A percentile compares a stretch with the other conserved stretches of the same genome.
These are phyloP conservation scores for Ascosphaera pollenicola DNA, from an alignment of 2,329 filamentous ascomycete species.

Conservation along the genomic window DNA sequence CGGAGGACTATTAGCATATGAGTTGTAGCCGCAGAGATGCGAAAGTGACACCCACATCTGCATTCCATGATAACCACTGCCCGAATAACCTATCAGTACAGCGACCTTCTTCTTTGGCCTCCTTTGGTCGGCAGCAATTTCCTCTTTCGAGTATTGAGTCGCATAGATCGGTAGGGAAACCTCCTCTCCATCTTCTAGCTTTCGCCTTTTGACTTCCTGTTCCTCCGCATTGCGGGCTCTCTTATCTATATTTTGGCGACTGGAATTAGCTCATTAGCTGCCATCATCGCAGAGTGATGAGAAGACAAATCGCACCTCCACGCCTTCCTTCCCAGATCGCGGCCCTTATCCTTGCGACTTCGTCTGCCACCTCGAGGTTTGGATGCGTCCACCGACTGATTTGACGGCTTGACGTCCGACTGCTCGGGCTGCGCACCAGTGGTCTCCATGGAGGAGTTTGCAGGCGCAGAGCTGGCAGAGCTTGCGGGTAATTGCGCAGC, in stretches of 20 bases:
- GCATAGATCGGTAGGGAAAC: constrained; percentile 28
- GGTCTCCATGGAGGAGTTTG: no score
- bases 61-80: constrained; percentile 93
- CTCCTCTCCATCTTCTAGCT: constrained; percentile 24
- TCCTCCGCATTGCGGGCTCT: constrained; percentile 28
- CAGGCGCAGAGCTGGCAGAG: no score
- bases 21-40: background rate
- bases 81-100: constrained; percentile 85
- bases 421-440: no score
- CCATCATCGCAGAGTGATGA: constrained; percentile 5
- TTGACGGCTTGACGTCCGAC: no score
- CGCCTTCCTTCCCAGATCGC: constrained; percentile 43
- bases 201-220: constrained; percentile 33
- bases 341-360: constrained; percentile 32
- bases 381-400: constrained; percentile 13
- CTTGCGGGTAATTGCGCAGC: background rate
- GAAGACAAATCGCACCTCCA: constrained; percentile 30
- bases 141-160: constrained; percentile 45
- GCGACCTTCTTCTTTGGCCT: constrained; percentile 92
- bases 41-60: constrained; percentile 37
- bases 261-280: constrained; percentile 27
- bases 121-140: constrained; percentile 70
- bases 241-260: constrained; percentile 29
- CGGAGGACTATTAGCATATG: constrained; percentile 1
- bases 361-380: constrained; percentile 11